A percentile compares a stretch with the other conserved stretches of the same genome.
Evolutionary conservation across 2,329 filamentous ascomycete genomes (phyloP).

Genomic region (Sarocladium oryzae): DNA sequence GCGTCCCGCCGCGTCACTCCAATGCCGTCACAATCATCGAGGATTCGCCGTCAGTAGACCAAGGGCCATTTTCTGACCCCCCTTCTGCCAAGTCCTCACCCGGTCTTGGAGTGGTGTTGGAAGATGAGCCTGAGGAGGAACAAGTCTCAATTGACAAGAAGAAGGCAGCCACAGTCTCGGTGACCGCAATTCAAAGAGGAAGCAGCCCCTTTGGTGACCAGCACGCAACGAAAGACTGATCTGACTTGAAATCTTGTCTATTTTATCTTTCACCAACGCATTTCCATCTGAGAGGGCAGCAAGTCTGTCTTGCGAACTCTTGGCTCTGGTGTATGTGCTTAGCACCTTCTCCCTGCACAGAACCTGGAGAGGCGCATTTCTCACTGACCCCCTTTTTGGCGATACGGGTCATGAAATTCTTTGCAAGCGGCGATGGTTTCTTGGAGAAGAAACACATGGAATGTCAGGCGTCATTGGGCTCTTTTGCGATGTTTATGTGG

Average conservation of each 20-base stretch:
- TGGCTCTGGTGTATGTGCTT: neutral
- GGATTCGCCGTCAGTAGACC: constrained; percentile 42
- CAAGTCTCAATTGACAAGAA: constrained; percentile 26
- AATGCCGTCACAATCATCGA: constrained; percentile 31
- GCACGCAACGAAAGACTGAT: constrained; percentile 46
- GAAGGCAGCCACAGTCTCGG: constrained; percentile 14
- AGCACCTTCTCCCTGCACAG: neutral
- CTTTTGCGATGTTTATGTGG: constrained; percentile 1
- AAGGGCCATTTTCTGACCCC: constrained; percentile 55
- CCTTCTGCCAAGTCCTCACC: constrained; percentile 27
- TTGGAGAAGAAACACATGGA: neutral
- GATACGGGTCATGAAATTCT: constrained; percentile 3
- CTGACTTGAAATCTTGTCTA: neutral
- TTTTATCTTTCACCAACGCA: neutral
- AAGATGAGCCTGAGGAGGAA: constrained; percentile 39
- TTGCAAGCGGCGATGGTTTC: constrained; percentile 4
- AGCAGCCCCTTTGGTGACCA: constrained; percentile 52
- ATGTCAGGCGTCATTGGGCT: constrained; percentile 6
- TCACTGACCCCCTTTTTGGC: neutral
- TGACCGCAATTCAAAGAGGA: constrained; percentile 19
- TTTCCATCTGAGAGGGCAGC: neutral
- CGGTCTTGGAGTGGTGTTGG: constrained; percentile 48
- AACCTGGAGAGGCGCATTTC: neutral
- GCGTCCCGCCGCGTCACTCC: neutral
- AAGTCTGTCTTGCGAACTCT: neutral